Evolutionary conservation across 306 rosid species (phyloP), one percentile per base, ranked within the genome.

Genomic region (Prunus fruticosa): DNA sequence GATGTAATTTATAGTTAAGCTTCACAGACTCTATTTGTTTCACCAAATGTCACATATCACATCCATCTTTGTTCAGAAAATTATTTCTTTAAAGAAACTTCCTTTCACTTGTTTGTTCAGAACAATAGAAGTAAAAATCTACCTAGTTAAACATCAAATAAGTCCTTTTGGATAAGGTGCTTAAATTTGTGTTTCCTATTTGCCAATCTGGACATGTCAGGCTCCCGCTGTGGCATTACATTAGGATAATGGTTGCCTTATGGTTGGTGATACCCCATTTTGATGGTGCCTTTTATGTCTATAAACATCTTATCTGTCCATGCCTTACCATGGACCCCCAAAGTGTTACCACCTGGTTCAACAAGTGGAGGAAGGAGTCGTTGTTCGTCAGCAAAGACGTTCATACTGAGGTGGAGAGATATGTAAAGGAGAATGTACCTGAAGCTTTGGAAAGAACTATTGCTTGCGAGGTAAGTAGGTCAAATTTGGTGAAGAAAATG

Each of bases 201-300:
- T 38, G 43, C 43, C 43, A 38, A 38, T 38, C 43, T 38, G 43
- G 25, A 86, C 41, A 47, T 19, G 23, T 60, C 81, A 87, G 95
- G 89, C 74, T 84, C 50, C 74, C 58, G 43, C 38, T 81, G 51
- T 90, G 95, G 92, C 80, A 41, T 62, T 76, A 84, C 84, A 47
- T 86, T 23, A 90, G 86, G 88, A 82, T 90, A 28, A 38, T 79
- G 78, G 81, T 88, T 50, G 74, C 88, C 62, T 54, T 75, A 54
- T 86, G 30, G 63, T 81, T 90, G 50, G 80, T 79, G 60, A 46
- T 79, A 8, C 92, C 92, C 1, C 81, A 82, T 76, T 90, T 88
- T 53, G 76, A 86, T 61, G 88, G 90, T 66, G 81, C 92, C 38
- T 77, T 76, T 19, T 54, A 74, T 81, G 86, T 80, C 71, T 90